phyloP scores from a whole-genome alignment of 2,329 filamentous ascomycete genomes.

The Aspergillus luchuensis region DNA sequence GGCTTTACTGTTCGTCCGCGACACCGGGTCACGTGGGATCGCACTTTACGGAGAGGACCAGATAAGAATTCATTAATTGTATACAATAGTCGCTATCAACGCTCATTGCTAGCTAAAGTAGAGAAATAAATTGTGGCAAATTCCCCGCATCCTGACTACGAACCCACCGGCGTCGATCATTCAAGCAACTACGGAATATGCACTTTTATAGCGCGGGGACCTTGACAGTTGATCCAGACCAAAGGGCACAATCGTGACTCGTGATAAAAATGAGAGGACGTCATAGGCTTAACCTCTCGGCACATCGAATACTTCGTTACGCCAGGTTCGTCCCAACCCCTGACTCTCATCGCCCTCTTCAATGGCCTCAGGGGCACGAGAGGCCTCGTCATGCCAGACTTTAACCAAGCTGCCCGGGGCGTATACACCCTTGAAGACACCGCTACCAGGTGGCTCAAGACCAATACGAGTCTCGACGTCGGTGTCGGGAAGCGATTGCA shows the following conservation, averaged over 20 bases:
- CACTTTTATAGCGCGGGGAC: not conserved
- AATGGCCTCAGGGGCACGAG: slow-evolving; percentile 69
- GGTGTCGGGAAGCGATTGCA: slow-evolving; percentile 71
- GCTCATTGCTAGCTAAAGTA: not conserved
- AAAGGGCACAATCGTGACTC: not conserved
- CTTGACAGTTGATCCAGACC: not conserved
- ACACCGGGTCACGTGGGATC: slow-evolving; percentile 20
- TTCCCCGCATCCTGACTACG: not conserved
- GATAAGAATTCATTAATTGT: not conserved
- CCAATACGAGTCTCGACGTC: slow-evolving; percentile 76
- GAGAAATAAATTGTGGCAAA: not conserved
- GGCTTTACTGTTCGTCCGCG: slow-evolving; percentile 14
- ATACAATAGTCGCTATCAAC: not conserved
- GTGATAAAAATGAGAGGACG: not conserved
- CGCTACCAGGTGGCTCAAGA: slow-evolving; percentile 60
- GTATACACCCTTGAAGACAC: slow-evolving; percentile 80
- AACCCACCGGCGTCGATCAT: not conserved
- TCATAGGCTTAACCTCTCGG: slow-evolving; percentile 16
- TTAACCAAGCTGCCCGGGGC: slow-evolving; percentile 86
- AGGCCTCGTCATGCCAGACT: slow-evolving; percentile 82
- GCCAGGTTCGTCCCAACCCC: slow-evolving; percentile 62
- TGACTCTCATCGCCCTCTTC: slow-evolving; percentile 67
- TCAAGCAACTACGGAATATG: not conserved
- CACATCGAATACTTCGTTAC: slow-evolving; percentile 77
- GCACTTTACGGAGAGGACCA: not conserved